Base-by-base conservation (phyloP, 2,329 filamentous ascomycete species). In the Xylaria sp. region DNA sequence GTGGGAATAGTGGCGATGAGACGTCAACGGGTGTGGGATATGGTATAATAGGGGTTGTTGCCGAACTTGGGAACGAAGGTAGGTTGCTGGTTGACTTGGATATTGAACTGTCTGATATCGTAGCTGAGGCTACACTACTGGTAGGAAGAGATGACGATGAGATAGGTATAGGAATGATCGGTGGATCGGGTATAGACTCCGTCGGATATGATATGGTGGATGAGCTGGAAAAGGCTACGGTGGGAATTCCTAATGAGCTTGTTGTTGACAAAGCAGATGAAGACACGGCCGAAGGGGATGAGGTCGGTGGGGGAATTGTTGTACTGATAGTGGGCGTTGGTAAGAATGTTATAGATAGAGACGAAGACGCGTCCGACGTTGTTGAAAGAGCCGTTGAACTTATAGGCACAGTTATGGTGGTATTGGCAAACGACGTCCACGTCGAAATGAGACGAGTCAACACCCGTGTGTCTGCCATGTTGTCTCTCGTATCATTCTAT, bases 381-480 rank as follows among this genome's bases (percentile, higher is more conserved):
- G 49, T n/a, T 1, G 56, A 56, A n/a, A 42, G 5, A 6, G 10
- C 40, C 10, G 62, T 38, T 54, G 57, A 48, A 51, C 38, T 51
- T 23, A 63, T 51, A n/a, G 69, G 61, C 26, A 57, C 58, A 23
- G 67, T 59, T 31, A 49, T 57, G 1, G 61, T 67, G 36, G 60
- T 58, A 20, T 67, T 67, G 48, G 57, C 31, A 59, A 67, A 68
- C 51, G 57, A 63, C 17, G 67, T 73, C 59, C 58, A 69, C 17
- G 56, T 59, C 20, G 44, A 28, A 6, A 10, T 51, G 4, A 20
- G 33, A 15, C 6, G 31, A 11, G 31, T 11, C 20, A 57, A 28
- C 7, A 20, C 28, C 15, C n/a, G 33, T 36, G 20, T 40, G 17
- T 49, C 60, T 59, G 56, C 48, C 60, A 68, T 65, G 20, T 23